Evolutionary conservation across 768 basidiomycete genomes (phyloP), one percentile per base, ranked within the genome.

Genomic region (Pulveroboletus sp.): DNA sequence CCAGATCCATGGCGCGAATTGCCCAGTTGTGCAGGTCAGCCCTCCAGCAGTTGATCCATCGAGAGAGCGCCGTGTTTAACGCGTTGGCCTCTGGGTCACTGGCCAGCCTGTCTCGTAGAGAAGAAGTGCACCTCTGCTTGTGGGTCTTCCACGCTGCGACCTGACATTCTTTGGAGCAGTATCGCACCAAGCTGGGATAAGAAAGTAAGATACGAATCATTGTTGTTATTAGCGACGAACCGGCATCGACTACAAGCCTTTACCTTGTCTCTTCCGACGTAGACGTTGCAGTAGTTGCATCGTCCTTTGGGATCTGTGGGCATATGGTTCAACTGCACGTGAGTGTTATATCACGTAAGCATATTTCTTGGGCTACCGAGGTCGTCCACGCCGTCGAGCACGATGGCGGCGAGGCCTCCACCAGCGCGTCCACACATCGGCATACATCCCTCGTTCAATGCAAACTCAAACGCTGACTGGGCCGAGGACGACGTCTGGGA

Each of bases 401-500:
- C 63, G 58, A 76, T 75, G 75, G 59, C 70, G 67, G 75, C 84
- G 51, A 76, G 82, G 57, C 78, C 87, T 23, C 86, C 86, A 39
- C 85, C 87, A 58, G 75, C 86, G 41, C 77, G 85, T 41, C 87
- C 86, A 38, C 86, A 88, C 69, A 79, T 85, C 52, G 85, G 78
- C 36, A 71, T 88, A 36, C 76, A 80, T 51, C 72, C 84, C 6
- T 65, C 57, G 27, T 64, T 63, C 68, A 70, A 58, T 67, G 74
- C 75, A 49, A 77, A 52, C 43, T 75, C 70, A 57, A 77, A 69
- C 49, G 66, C 69, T 42, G 86, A 89, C 45, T 86, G 87, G 85
- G 85, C 72, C n/a, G 88, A 90, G 64, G 89, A 91, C 62, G 89
- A 92, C 64, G 87, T 81, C 39, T 92, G 89, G 89, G 89, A 91